Percentiles rank a stretch among this genome's conserved stretches.
phyloP scores from a whole-genome alignment of 139 green algal genomes.

The Coelastrella sp. region DNA sequence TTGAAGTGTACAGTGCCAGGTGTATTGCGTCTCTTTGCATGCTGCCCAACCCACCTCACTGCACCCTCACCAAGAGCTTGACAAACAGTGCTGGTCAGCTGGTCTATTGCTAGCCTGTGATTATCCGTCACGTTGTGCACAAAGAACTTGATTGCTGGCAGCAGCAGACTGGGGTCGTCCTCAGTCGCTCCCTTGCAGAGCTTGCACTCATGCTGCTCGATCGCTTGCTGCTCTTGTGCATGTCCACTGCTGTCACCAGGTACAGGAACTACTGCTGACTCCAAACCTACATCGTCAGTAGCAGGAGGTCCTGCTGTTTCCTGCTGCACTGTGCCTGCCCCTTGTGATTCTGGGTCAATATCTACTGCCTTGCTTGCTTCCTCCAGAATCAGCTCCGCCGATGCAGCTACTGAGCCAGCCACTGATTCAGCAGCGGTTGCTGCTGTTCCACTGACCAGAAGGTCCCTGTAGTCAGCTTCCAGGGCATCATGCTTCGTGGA shows the following conservation, averaged over 20 bases:
- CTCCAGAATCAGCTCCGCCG: no score
- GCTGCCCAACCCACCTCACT: background rate
- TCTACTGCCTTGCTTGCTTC: no score
- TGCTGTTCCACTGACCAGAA: background rate
- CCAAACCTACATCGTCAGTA: no score
- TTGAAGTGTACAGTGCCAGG: no score
- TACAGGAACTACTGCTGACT: background rate
- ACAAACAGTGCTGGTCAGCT: background rate
- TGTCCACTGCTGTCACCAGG: no score
- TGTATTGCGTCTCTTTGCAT: no score
- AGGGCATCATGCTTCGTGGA: background rate
- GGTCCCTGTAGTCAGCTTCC: background rate
- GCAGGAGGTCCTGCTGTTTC: background rate
- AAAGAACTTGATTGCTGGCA: background rate
- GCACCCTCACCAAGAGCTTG: background rate
- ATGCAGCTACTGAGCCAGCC: no score
- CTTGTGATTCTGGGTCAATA: background rate
- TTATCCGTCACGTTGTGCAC: background rate
- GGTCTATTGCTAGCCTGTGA: background rate
- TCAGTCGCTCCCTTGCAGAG: background rate
- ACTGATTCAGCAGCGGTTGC: background rate
- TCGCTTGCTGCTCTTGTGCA: background rate
- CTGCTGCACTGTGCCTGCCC: background rate
- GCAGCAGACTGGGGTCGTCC: background rate
- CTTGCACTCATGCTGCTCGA: background rate